Evolutionary conservation across 441 rosid species (phyloP).

Genomic region (Gossypium schwendimanii): DNA sequence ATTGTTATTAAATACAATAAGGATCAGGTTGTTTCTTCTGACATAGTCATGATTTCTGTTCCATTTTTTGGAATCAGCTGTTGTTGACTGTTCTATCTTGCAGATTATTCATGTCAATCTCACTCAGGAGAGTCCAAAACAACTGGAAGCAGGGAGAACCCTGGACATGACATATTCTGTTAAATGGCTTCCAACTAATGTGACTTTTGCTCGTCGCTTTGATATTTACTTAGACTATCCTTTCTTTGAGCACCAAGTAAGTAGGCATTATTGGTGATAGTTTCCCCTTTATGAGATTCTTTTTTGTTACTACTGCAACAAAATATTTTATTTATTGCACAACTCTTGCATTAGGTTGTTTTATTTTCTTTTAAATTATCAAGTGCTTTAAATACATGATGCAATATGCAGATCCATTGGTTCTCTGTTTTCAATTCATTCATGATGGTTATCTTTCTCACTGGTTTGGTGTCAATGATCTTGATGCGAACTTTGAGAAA

Average conservation of each 20-base stretch:
- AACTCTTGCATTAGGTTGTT: not conserved
- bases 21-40: slow-evolving; percentile 59
- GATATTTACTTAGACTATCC: slow-evolving; percentile 95
- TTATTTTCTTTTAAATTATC: not conserved
- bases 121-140: slow-evolving; percentile 67
- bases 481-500: slow-evolving; percentile 94
- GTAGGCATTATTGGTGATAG: slow-evolving; percentile 7
- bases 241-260: slow-evolving; percentile 96
- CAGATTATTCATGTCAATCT: slow-evolving; percentile 96
- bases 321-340: not conserved
- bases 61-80: not conserved
- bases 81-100: slow-evolving; percentile 12
- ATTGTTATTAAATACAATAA: slow-evolving; percentile 64
- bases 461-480: slow-evolving; percentile 98
- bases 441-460: slow-evolving; percentile 99
- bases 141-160: slow-evolving; percentile 58
- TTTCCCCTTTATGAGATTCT: not conserved
- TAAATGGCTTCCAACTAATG: slow-evolving; percentile 61
- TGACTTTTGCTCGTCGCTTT: slow-evolving; percentile 85
- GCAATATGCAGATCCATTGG: slow-evolving; percentile 84
- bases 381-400: slow-evolving; percentile 7
- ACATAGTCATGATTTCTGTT: not conserved
- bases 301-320: not conserved
- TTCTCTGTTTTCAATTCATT: slow-evolving; percentile 95
- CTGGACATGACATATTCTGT: slow-evolving; percentile 81